These are phyloP conservation scores for Tylopilus rubrobrunneus DNA, from an alignment of 768 basidiomycete species.

Conservation along the genomic window DNA sequence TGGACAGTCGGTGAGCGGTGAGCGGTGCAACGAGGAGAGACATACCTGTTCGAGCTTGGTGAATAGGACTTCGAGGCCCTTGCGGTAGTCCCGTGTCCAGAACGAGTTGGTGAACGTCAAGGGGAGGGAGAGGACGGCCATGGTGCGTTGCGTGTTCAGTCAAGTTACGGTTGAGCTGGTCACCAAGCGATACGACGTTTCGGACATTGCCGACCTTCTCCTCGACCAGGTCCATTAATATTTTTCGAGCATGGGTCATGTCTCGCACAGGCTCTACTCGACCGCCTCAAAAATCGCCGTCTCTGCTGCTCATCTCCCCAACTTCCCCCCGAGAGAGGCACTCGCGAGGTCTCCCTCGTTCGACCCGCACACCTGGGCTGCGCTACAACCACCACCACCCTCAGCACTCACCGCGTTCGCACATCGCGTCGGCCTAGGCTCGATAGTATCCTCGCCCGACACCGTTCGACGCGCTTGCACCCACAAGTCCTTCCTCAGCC, in stretches of 20 bases:
- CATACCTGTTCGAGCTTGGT: constrained; percentile 73
- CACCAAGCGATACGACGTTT: constrained; percentile 1
- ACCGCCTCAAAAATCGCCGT: constrained; percentile 49
- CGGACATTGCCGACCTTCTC: constrained; percentile 29
- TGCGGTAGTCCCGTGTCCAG: constrained; percentile 90
- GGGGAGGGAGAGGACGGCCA: constrained; percentile 90
- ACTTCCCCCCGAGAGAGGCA: constrained; percentile 62
- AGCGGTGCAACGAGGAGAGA: background rate
- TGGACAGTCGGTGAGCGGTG: constrained; percentile 29
- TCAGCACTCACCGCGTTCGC: constrained; percentile 73
- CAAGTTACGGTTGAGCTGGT: background rate
- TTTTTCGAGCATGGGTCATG: constrained; percentile 48
- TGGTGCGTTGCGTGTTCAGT: constrained; percentile 29
- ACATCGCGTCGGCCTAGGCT: constrained; percentile 68
- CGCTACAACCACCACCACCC: constrained; percentile 65
- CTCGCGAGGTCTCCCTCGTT: constrained; percentile 39
- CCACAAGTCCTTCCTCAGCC: constrained; percentile 61
- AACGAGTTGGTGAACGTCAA: constrained; percentile 88
- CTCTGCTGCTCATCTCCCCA: constrained; percentile 48
- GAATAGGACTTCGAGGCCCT: constrained; percentile 76
- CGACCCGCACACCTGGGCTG: constrained; percentile 65
- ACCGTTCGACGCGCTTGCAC: constrained; percentile 73
- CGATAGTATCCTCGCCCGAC: constrained; percentile 50
- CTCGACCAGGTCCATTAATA: no score
- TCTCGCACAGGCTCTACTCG: constrained; percentile 48